These are phyloP conservation scores for Cordyceps javanica DNA, from an alignment of 2,329 filamentous ascomycete genomes.

Conservation along the genomic window DNA sequence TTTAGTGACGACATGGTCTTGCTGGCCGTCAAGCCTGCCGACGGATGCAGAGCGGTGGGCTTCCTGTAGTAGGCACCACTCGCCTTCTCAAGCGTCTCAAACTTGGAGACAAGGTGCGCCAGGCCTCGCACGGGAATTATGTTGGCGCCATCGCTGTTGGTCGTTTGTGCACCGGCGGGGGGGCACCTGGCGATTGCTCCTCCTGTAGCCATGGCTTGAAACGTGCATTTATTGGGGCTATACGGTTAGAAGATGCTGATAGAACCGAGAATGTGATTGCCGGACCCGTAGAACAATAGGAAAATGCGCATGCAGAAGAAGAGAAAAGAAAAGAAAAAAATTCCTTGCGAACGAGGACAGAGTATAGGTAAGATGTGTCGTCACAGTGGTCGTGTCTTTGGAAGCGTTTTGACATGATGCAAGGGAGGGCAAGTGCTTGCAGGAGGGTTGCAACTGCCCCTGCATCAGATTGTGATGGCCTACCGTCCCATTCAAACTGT, in stretches of 20 bases:
- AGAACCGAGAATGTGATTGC: background rate
- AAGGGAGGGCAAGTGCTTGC: background rate
- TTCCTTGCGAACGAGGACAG: background rate
- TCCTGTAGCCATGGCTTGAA: background rate
- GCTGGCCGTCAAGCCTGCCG: conserved; percentile 9
- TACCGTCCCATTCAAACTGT: background rate
- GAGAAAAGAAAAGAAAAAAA: background rate
- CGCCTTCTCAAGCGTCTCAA: conserved; percentile 25
- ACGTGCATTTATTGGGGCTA: background rate
- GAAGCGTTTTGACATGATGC: conserved; percentile 4
- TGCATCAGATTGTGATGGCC: background rate
- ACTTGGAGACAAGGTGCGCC: conserved; percentile 30
- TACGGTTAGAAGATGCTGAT: background rate
- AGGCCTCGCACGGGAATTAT: conserved; percentile 16
- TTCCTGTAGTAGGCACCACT: conserved; percentile 1
- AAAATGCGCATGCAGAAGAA: background rate
- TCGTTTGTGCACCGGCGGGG: background rate
- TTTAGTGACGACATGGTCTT: conserved; percentile 5
- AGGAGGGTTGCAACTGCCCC: background rate
- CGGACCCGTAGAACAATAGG: background rate
- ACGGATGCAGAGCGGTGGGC: conserved; percentile 6
- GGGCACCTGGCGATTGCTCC: background rate
- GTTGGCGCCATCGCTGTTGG: background rate
- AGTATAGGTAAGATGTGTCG: conserved; percentile 4
- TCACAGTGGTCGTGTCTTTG: background rate